phyloP scores from a whole-genome alignment of 2,329 filamentous ascomycete species.

The Fusarium sp. region DNA sequence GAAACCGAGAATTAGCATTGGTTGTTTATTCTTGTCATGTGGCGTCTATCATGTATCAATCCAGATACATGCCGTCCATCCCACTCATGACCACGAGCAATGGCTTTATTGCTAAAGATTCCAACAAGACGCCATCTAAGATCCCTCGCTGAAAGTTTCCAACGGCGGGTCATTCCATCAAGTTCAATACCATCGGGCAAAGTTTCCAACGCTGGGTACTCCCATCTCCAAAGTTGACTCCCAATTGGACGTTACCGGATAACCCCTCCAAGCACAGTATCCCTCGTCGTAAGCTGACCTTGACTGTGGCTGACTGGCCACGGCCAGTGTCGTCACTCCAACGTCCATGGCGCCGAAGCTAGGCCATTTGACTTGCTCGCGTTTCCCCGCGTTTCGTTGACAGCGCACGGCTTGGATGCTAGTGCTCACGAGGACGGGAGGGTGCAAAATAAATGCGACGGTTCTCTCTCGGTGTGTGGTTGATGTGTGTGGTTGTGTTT shows the following conservation, averaged over 20 bases:
- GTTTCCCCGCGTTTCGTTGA: constrained; percentile 32
- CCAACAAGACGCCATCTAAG: not conserved
- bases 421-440: constrained; percentile 25
- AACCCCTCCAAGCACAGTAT: not conserved
- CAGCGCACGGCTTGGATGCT: constrained; percentile 19
- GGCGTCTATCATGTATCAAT: not conserved
- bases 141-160: not conserved
- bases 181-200: not conserved
- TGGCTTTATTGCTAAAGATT: not conserved
- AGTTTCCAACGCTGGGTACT: not conserved
- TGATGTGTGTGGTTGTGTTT: constrained; percentile 8
- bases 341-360: constrained; percentile 19
- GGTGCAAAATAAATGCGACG: constrained; percentile 17
- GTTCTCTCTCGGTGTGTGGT: not conserved
- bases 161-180: not conserved
- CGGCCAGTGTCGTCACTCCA: constrained; percentile 36
- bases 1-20: not conserved
- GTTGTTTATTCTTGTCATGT: constrained; percentile 1
- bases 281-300: not conserved
- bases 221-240: not conserved
- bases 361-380: not conserved
- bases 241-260: not conserved
- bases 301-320: not conserved
- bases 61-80: not conserved
- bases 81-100: not conserved